Percentiles rank a stretch among this genome's conserved stretches.
Evolutionary conservation across 257 asterid species (phyloP).

Genomic region (Penstemon newberryi): DNA sequence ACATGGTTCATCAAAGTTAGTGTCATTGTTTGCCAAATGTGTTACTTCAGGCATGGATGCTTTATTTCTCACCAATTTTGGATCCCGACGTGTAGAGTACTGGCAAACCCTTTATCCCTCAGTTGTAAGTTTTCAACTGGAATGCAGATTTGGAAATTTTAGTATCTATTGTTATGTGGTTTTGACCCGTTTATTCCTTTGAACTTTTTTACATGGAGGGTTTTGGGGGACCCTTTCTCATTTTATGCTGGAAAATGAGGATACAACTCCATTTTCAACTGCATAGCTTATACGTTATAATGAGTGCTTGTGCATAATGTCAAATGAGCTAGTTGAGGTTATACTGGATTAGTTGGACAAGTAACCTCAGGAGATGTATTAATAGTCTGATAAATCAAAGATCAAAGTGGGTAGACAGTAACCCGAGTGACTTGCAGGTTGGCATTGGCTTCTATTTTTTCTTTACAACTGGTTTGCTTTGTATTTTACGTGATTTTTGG

Average conservation of each 20-base stretch:
- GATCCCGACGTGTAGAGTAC: conserved; percentile 70
- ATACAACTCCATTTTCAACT: conserved; percentile 54
- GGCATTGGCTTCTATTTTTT: too few relatives aligned
- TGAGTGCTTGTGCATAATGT: too few relatives aligned
- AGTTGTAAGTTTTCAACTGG: conserved; percentile 55
- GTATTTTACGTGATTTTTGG: not conserved
- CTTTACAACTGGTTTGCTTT: not conserved
- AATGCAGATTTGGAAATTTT: conserved; percentile 11
- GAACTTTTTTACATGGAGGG: conserved; percentile 40
- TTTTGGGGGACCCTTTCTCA: conserved; percentile 72
- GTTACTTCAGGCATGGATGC: conserved; percentile 81
- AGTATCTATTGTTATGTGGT: not conserved
- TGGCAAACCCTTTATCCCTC: conserved; percentile 81
- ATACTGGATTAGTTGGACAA: not conserved
- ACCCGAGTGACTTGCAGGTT: too few relatives aligned
- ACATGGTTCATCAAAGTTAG: conserved; percentile 78
- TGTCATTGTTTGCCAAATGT: conserved; percentile 66
- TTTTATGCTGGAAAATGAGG: conserved; percentile 69
- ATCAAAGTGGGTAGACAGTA: too few relatives aligned
- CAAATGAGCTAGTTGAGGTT: not conserved
- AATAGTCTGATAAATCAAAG: not conserved
- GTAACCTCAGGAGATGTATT: too few relatives aligned
- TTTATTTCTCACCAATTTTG: conserved; percentile 78
- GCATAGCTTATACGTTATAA: too few relatives aligned
- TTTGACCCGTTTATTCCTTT: conserved; percentile 20